phyloP scores from a whole-genome alignment of 306 rosid species.

The Ormosia semicastrata region DNA sequence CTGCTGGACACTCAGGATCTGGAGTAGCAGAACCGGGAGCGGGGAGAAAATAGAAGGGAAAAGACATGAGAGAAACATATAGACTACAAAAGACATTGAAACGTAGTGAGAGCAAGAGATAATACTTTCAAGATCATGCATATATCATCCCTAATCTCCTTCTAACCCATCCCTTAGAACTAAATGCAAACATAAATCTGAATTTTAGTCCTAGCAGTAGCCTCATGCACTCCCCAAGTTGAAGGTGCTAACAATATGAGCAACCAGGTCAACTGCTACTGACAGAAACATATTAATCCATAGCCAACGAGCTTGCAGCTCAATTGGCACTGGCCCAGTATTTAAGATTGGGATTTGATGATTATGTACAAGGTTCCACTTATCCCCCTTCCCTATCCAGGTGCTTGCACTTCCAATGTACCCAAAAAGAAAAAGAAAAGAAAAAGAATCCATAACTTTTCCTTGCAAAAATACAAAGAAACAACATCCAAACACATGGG shows the following conservation, averaged over 20 bases:
- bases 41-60: neutral
- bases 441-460: neutral
- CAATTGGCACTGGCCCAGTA: neutral
- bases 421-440: no score
- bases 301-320: neutral
- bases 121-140: neutral
- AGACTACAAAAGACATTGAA: neutral
- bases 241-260: neutral
- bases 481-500: neutral
- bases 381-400: neutral
- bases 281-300: neutral
- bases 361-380: neutral
- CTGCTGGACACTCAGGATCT: slow-evolving; percentile 94
- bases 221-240: neutral
- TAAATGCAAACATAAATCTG: neutral
- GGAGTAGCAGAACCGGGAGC: slow-evolving; percentile 26
- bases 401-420: neutral
- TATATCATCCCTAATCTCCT: neutral
- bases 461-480: neutral
- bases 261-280: neutral
- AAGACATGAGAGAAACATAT: neutral
- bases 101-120: neutral
- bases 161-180: neutral
- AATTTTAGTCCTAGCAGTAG: neutral
- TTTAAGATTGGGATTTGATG: neutral